Percentiles rank a stretch among this genome's conserved stretches.
Evolutionary conservation across 2,329 filamentous ascomycete genomes (phyloP).

Genomic region (Aspergillus japonicus): DNA sequence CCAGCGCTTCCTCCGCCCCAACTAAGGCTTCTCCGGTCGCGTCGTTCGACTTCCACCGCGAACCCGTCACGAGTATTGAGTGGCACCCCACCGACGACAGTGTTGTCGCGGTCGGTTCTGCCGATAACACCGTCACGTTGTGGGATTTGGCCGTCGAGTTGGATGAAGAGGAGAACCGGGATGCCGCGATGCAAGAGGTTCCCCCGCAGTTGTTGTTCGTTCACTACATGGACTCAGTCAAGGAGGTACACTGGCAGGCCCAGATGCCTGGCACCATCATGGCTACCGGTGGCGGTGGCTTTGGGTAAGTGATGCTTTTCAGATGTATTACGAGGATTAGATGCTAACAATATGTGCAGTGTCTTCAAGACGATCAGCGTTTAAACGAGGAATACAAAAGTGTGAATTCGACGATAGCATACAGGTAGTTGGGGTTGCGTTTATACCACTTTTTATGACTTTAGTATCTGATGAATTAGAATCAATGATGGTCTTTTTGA

Average conservation of each 20-base stretch:
- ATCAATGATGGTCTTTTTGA: constrained; percentile 2
- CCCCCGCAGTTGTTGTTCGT: constrained; percentile 94
- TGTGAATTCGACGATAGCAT: constrained; percentile 6
- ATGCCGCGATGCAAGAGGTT: constrained; percentile 83
- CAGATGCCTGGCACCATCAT: constrained; percentile 89
- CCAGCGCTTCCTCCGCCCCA: constrained; percentile 49
- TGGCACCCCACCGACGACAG: constrained; percentile 98
- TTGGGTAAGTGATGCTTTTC: constrained; percentile 54
- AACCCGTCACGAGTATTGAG: constrained; percentile 92
- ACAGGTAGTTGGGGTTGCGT: constrained; percentile 6
- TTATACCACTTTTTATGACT: constrained; percentile 6
- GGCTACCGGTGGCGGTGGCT: constrained; percentile 83
- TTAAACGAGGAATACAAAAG: constrained; percentile 39
- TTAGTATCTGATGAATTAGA: constrained; percentile 5
- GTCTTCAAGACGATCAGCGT: constrained; percentile 83
- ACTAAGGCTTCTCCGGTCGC: constrained; percentile 76
- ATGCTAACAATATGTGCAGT: constrained; percentile 44
- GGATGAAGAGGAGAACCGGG: constrained; percentile 93
- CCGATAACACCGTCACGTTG: constrained; percentile 88
- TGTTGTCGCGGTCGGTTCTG: constrained; percentile 87
- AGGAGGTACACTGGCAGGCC: constrained; percentile 96
- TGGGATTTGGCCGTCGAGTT: constrained; percentile 97
- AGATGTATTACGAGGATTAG: not conserved
- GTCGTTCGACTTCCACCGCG: constrained; percentile 90
- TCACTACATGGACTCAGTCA: constrained; percentile 91